Base-by-base conservation (phyloP, 805 yeast genomes). In the Cyberlindnera suaveolens region DNA sequence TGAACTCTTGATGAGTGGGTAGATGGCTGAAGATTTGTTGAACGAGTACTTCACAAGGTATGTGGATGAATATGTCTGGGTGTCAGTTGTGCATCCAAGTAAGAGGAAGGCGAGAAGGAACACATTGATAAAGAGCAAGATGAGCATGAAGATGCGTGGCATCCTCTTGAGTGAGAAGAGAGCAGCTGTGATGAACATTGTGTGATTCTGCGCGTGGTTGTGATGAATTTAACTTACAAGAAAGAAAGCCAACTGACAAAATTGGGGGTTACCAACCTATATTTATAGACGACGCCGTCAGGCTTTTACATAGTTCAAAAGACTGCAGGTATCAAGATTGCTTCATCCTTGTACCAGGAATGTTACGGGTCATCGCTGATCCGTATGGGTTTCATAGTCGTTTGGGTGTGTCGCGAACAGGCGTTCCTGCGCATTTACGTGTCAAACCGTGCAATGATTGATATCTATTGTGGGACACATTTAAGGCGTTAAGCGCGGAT, bases 81-180 rank as follows among this genome's bases (percentile, higher is more conserved):
- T 46, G 0, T 66, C 43, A 16, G 64, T 64, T 17, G 74, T 67
- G 42, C 84, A 78, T 3, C 88, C 84, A 6, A 79, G 54, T 11
- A 81, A 60, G 6, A 81, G 61, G 56, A 79, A 81, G 1, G 77
- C 67, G 16, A 80, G 58, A 6, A 82, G 58, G 45, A 79, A 71
- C 3, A 72, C 63, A 1, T 75, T 56, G 16, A 79, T 71, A 47
- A 80, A 61, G 31, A 76, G 65, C 3, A 75, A 50, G 0, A 70
- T 29, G 9, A 73, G 48, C 34, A 70, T 58, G 17, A 72, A 43
- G 14, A 71, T 47, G 40, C 73, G 69, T n/a, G 79, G 75, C 47
- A 64, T 57, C 42, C 63, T 64, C 45, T 66, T 68, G 18, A 66
- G 33, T 15, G 56, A 45, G 34, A 52, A 56, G 58, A 63, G 60